These are phyloP conservation scores for Physocladia obscura DNA, from an alignment of 192 early-diverging fungal genomes.

Conservation along the genomic window DNA sequence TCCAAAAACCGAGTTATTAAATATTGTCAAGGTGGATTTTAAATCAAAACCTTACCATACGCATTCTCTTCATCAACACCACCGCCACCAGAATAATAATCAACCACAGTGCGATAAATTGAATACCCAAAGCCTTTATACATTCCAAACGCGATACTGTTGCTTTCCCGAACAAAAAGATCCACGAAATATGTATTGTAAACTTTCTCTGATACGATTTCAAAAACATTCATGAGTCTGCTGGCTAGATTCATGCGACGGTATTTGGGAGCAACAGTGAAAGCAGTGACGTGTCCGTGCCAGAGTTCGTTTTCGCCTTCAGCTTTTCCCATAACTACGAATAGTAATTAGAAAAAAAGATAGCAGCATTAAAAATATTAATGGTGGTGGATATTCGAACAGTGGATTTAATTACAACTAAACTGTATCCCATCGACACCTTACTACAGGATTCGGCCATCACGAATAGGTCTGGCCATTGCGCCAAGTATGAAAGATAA, in stretches of 20 bases:
- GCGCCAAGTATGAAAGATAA: constrained; percentile 88
- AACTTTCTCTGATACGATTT: constrained; percentile 86
- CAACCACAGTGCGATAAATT: constrained; percentile 81
- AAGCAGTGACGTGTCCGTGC: constrained; percentile 98
- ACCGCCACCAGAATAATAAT: constrained; percentile 71
- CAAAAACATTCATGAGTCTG: constrained; percentile 84
- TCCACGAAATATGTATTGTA: constrained; percentile 93
- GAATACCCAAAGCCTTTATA: constrained; percentile 91
- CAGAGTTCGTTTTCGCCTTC: constrained; percentile 84
- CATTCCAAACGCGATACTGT: constrained; percentile 87
- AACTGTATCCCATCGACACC: constrained; percentile 82
- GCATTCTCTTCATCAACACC: constrained; percentile 82
- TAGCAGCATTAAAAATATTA: background rate
- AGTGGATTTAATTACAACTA: too few relatives aligned
- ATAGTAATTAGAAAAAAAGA: background rate
- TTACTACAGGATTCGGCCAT: constrained; percentile 74
- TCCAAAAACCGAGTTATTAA: background rate
- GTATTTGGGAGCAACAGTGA: constrained; percentile 96
- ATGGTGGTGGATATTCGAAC: too few relatives aligned
- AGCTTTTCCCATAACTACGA: constrained; percentile 88
- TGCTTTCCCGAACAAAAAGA: constrained; percentile 90
- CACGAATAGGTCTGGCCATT: constrained; percentile 92
- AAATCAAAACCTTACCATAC: constrained; percentile 56
- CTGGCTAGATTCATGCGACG: constrained; percentile 87
- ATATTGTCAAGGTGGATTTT: background rate